Evolutionary conservation across 768 basidiomycete genomes (phyloP).

Genomic region (Exidia glandulosa): DNA sequence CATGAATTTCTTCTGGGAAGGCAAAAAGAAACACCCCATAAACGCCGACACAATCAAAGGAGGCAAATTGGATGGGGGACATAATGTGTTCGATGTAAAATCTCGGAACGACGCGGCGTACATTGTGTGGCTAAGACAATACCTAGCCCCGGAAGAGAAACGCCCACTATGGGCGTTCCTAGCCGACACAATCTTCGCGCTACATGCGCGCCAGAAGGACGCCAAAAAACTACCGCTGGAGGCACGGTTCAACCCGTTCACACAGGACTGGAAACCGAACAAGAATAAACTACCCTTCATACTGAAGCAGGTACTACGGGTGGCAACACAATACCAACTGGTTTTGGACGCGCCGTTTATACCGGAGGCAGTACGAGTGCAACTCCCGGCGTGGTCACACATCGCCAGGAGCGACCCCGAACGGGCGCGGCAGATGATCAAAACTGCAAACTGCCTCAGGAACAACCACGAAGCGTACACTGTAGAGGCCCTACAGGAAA

Average conservation of each 20-base stretch:
- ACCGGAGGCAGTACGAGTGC: neutral
- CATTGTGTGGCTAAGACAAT: conserved; percentile 9
- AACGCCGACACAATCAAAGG: conserved; percentile 1
- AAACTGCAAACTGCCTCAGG: neutral
- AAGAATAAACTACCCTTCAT: neutral
- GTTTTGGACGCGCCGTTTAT: neutral
- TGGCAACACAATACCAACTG: neutral
- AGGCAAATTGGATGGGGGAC: conserved; percentile 2
- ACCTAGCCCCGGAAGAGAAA: conserved; percentile 8
- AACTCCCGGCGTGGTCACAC: neutral
- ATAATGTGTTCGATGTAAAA: neutral
- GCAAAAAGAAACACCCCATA: neutral
- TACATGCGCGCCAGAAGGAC: neutral
- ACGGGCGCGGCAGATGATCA: too few species aligned
- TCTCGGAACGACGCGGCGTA: neutral
- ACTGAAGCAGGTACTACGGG: neutral
- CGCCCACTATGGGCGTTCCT: conserved; percentile 19
- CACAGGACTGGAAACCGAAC: neutral
- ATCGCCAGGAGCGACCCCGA: neutral
- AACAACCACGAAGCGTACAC: too few species aligned
- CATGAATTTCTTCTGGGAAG: conserved; percentile 19
- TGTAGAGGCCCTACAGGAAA: neutral
- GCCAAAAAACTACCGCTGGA: neutral
- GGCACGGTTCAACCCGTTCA: neutral
- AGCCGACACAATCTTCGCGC: conserved; percentile 10